Base-by-base conservation (phyloP, 1,284 basidiomycete species). In the Moesziomyces parantarcticus region DNA sequence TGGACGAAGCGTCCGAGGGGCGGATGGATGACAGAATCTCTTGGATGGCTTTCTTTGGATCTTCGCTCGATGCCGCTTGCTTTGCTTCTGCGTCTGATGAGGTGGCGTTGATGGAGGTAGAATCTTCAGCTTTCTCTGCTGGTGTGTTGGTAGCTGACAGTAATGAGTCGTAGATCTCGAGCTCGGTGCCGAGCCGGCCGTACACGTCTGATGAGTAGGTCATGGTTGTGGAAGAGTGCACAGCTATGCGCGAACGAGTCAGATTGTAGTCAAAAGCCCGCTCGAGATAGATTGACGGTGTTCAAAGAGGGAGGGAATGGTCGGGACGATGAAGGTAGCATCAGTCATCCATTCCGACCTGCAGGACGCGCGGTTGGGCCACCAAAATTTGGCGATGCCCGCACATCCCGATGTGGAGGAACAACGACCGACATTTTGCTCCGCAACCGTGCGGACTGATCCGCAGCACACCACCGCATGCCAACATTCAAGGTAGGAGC, bases 121-220 rank as follows among this genome's bases (percentile, higher is more conserved):
- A n/a, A n/a, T 20, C 29, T 18, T 63, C 58, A 1, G 45, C 47
- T 5, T 61, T 48, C 13, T 63, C 69, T 6, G 58, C 39, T 3
- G 58, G 58, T 3, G 63, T 64, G 53, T 49, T 66, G 23, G 52
- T 55, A 3, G 64, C 49, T 7, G 63, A 72, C n/a, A 72, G 56
- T 13, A 72, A 52, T 50, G 69, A 66, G 59, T 72, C 69, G 49
- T 61, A 72, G 11, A 72, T 51, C 54, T 72, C 69, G 29, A 72
- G 63, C 59, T 72, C 69, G 3, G 62, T 47, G 53, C 63, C 69
- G 16, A 72, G 48, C 11, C 56, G 55, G 23, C 55, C 55, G 40
- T 66, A 72, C 16, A 72, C 69, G 43, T 72, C 69, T 9, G 55
- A 52, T 44, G 69, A 55, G 46, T 72, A 72, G 6, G 69, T 66